phyloP scores from a whole-genome alignment of 352 stramenopile genomes.

The Discostella stelligera region DNA sequence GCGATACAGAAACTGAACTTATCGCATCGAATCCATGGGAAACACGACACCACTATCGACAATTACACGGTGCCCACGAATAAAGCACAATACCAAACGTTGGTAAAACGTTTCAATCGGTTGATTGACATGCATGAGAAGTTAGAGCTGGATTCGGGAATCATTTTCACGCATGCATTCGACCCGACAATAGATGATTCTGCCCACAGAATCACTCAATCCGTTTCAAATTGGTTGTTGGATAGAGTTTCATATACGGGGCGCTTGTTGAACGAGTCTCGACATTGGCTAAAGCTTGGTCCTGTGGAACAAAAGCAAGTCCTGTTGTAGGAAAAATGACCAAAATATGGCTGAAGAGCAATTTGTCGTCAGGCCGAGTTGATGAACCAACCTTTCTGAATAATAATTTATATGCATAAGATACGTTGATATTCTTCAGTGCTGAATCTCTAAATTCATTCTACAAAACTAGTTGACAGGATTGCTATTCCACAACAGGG shows the following conservation, averaged over 20 bases:
- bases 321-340: too few relatives aligned
- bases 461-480: too few relatives aligned
- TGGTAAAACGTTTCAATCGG: constrained; percentile 55
- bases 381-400: not conserved
- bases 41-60: not conserved
- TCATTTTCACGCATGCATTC: constrained; percentile 44
- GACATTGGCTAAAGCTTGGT: constrained; percentile 2
- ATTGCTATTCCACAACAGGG: too few relatives aligned
- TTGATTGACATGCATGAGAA: constrained; percentile 54
- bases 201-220: constrained; percentile 34
- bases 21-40: constrained; percentile 11
- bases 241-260: constrained; percentile 33
- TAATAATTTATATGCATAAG: not conserved
- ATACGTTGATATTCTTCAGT: not conserved
- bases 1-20: constrained; percentile 35
- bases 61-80: constrained; percentile 19
- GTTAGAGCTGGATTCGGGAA: constrained; percentile 32
- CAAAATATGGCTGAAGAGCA: too few relatives aligned
- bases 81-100: constrained; percentile 34
- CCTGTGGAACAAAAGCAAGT: too few relatives aligned
- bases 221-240: constrained; percentile 49
- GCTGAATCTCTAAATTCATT: not conserved
- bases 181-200: constrained; percentile 42
- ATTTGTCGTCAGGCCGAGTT: not conserved
- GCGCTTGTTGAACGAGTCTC: constrained; percentile 27